Evolutionary conservation across 768 basidiomycete genomes (phyloP), one percentile per base, ranked within the genome.

Genomic region (Daedalea quercina): DNA sequence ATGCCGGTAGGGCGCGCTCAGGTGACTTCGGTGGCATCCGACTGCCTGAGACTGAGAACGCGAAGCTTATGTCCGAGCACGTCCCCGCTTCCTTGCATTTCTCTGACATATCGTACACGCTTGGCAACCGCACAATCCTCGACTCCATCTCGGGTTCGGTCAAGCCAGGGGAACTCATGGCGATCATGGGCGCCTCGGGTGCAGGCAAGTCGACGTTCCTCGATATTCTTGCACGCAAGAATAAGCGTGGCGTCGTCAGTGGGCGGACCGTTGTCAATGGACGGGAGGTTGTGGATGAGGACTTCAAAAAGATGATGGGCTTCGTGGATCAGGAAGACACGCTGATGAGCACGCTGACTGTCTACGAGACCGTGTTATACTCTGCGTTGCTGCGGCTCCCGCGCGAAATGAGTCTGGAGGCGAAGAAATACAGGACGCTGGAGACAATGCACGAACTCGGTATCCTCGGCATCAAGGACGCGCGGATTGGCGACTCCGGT

Each of bases 241-340:
- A 78, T 57, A 98, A 98, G 72, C 77, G 85, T 13, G 96, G 96
- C 0, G 53, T 61, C 1, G 87, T 94, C 7, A 66, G 69, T 33
- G 94, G 94, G 2, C 76, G 76, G 25, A 86, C 85, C 34, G 78
- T 91, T 19, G 84, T 97, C 48, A 98, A 98, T 63, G 94, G 95
- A 0, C 76, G 90, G 2, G 77, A 78, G 54, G 85, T 95, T 23
- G 73, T 74, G 42, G 76, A 90, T 66, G 69, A 75, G 23, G 81
- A 87, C 65, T 96, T 91, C 74, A 85, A 83, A 66, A 81, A 83
- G 33, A 87, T 97, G 4, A 83, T 87, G 57, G 96, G 96, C 26
- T 99, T 90, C 59, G 96, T 99, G 42, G 95, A 99, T 65, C 96
- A 99, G 69, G 96, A 98, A 68, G 96, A 99, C 67, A 96, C 93